These are phyloP conservation scores for Hypoxylon sp. DNA, from an alignment of 2,329 filamentous ascomycete genomes.

Conservation along the genomic window DNA sequence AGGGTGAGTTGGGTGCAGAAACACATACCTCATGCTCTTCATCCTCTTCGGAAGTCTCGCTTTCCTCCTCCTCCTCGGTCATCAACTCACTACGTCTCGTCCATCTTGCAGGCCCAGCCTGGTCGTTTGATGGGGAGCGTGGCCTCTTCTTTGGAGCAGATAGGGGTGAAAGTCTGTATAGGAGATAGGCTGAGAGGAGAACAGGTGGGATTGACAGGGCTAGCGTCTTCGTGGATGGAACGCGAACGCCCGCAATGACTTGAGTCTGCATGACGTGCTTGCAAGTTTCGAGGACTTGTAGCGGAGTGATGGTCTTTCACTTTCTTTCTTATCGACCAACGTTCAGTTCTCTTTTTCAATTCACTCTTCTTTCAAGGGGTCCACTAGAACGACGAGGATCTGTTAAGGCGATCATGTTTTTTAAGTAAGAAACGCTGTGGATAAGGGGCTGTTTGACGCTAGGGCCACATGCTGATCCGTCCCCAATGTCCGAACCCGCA, in stretches of 20 bases:
- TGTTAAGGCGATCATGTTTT: conserved; percentile 25
- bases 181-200: conserved; percentile 26
- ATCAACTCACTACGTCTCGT: conserved; percentile 8
- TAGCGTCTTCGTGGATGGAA: conserved; percentile 24
- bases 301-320: neutral
- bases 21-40: conserved; percentile 27
- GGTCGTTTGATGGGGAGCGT: conserved; percentile 10
- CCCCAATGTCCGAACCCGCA: conserved; percentile 11
- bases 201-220: conserved; percentile 29
- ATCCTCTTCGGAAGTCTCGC: conserved; percentile 11
- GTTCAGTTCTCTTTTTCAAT: conserved; percentile 8
- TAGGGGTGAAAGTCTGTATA: conserved; percentile 26
- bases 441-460: conserved; percentile 16
- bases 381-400: conserved; percentile 17
- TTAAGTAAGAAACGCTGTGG: conserved; percentile 18
- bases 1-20: neutral
- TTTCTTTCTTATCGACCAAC: conserved; percentile 4
- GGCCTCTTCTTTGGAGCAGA: conserved; percentile 13
- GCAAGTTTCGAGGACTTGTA: neutral
- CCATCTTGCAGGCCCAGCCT: conserved; percentile 10
- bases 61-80: conserved; percentile 7
- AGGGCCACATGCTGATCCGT: conserved; percentile 15
- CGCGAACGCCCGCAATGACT: conserved; percentile 5
- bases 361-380: conserved; percentile 4
- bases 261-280: conserved; percentile 6